Evolutionary conservation across 805 yeast genomes (phyloP).

Genomic region (Monosporozyma solicola): DNA sequence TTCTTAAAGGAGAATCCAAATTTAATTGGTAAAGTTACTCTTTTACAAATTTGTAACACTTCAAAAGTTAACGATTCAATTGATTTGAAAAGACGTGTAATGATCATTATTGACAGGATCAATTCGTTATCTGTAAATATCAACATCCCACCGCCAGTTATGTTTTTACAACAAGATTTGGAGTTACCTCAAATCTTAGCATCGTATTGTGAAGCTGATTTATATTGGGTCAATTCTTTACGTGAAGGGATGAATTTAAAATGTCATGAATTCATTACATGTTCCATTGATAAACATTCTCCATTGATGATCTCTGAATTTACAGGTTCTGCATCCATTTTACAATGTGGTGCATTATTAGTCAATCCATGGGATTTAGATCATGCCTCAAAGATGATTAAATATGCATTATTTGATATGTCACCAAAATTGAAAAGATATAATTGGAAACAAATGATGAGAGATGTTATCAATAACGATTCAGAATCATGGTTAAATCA

Average conservation of each 20-base stretch:
- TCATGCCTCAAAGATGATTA: constrained; percentile 52
- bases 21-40: constrained; percentile 55
- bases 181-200: constrained; percentile 87
- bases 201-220: constrained; percentile 73
- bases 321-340: constrained; percentile 83
- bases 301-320: constrained; percentile 86
- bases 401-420: constrained; percentile 51
- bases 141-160: constrained; percentile 72
- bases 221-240: constrained; percentile 80
- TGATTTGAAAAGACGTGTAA: constrained; percentile 59
- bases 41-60: constrained; percentile 67
- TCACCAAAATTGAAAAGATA: constrained; percentile 40
- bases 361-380: constrained; percentile 88
- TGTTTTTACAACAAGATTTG: constrained; percentile 78
- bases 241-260: constrained; percentile 97
- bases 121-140: constrained; percentile 67
- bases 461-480: constrained; percentile 54
- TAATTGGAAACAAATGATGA: constrained; percentile 55
- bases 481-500: constrained; percentile 64
- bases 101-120: constrained; percentile 73
- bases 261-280: constrained; percentile 85
- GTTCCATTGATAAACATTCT: constrained; percentile 59
- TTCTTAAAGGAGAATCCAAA: constrained; percentile 67
- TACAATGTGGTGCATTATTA: constrained; percentile 59
- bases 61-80: constrained; percentile 50